Evolutionary conservation across 805 yeast species (phyloP), one percentile per base, ranked within the genome.

Genomic region (Lipomyces sp.): DNA sequence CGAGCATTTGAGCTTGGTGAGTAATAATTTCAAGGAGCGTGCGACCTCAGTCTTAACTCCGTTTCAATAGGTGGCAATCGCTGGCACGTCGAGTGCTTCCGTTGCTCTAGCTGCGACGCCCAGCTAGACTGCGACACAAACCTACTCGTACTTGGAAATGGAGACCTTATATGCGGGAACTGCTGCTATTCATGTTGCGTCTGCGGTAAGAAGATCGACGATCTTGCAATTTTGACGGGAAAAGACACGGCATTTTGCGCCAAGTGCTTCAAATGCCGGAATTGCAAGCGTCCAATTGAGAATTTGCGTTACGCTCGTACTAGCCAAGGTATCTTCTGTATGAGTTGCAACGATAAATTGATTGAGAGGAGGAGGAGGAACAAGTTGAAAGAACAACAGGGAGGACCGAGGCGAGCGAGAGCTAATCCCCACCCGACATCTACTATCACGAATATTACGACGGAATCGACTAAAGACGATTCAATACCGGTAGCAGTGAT

Each of bases 71-170:
- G 97, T 32, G 96, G 90, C 34, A 94, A 92, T 75, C 86, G 97
- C 70, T 95, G 99, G 99, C 99, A 95, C 77, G 89, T 92, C 64
- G 85, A 89, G 69, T 95, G 99, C 78, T 95, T 95, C 79, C 83
- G 87, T 57, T 95, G 99, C 78, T 89, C 96, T 63, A 89, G 89
- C 72, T 95, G 99, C 77, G 81, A 84, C 48, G 84, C 86, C 72
- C 84, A 87, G 48, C 80, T 95, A 63, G 97, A 96, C 33, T 90
- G 96, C 69, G 89, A 92, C 73, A 88, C 96, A 32, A 93, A 93
- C 77, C 91, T 95, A 77, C 80, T 95, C 61, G 98, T 94, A 1
- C 81, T 95, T 57, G 98, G 98, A 2, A 92, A 95, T 65, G 98
- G 99, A 35, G 88, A 90, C 59, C 80, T 95, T 65, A 91, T 94